Conservation (phyloP, 108 stramenopile species). For the Asterionellopsis glacialis region DNA sequence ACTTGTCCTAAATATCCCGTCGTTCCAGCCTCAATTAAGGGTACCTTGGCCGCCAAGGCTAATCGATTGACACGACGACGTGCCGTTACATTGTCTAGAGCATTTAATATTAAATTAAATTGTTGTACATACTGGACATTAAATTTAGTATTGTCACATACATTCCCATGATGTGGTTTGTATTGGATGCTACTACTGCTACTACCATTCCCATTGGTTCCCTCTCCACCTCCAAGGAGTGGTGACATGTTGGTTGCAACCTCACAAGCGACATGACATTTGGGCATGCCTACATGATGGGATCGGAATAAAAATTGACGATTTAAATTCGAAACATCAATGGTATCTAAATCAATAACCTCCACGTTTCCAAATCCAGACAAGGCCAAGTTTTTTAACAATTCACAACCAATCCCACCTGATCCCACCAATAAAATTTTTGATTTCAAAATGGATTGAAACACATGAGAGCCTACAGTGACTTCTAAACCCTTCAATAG, state of each 20-base stretch:
- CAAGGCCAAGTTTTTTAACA: constrained; percentile 94
- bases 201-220: neutral
- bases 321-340: constrained; percentile 98
- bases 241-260: constrained; percentile 64
- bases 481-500: constrained; percentile 18
- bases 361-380: constrained; percentile 86
- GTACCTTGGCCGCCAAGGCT: constrained; percentile 90
- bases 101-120: constrained; percentile 91
- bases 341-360: constrained; percentile 97
- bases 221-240: neutral
- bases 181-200: constrained; percentile 26
- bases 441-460: constrained; percentile 15
- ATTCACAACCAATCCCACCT: constrained; percentile 96
- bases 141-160: constrained; percentile 90
- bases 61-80: constrained; percentile 97
- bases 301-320: constrained; percentile 92
- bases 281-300: constrained; percentile 80
- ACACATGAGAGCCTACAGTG: constrained; percentile 26
- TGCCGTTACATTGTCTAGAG: constrained; percentile 96
- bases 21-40: constrained; percentile 97
- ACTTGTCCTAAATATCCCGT: constrained; percentile 98
- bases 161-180: constrained; percentile 86
- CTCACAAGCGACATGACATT: constrained; percentile 76
- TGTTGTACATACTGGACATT: constrained; percentile 82
- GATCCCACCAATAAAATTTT: constrained; percentile 34